phyloP scores from a whole-genome alignment of 1,139 yeast genomes.

The Pneumocystis sp. region DNA sequence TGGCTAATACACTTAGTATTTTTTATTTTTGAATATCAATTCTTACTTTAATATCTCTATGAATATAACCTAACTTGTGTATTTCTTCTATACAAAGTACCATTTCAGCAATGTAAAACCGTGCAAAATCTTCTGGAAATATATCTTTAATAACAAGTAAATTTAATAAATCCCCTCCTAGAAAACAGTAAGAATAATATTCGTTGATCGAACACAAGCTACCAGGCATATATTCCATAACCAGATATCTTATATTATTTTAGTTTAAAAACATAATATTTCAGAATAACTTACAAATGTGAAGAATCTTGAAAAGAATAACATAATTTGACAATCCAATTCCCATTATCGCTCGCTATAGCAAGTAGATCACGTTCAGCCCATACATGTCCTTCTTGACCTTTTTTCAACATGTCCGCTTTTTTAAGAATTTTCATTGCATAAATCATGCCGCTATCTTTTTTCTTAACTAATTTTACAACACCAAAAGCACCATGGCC shows the following conservation, averaged over 20 bases:
- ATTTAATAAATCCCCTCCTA: constrained; percentile 59
- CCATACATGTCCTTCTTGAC: constrained; percentile 47
- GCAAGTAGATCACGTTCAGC: constrained; percentile 25
- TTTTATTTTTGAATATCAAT: neutral
- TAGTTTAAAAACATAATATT: constrained; percentile 89
- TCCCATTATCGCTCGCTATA: constrained; percentile 7
- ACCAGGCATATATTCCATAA: constrained; percentile 95
- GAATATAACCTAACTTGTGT: constrained; percentile 71
- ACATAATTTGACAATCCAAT: constrained; percentile 7
- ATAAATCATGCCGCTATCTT: constrained; percentile 4
- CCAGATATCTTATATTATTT: constrained; percentile 59
- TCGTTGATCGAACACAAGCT: neutral
- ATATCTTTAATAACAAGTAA: constrained; percentile 63
- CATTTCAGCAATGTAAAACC: constrained; percentile 74
- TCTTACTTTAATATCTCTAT: constrained; percentile 50
- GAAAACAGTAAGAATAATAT: constrained; percentile 30
- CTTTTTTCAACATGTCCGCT: constrained; percentile 9
- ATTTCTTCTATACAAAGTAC: constrained; percentile 68
- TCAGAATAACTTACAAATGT: constrained; percentile 85
- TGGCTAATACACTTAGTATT: constrained; percentile 26
- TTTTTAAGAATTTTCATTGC: constrained; percentile 12
- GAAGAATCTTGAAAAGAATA: constrained; percentile 29
- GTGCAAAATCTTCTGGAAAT: constrained; percentile 69
- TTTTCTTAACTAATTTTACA: constrained; percentile 8
- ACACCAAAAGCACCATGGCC: constrained; percentile 13